These are phyloP conservation scores for Myxozyma nipponensis DNA, from an alignment of 805 yeast genomes.

Conservation along the genomic window DNA sequence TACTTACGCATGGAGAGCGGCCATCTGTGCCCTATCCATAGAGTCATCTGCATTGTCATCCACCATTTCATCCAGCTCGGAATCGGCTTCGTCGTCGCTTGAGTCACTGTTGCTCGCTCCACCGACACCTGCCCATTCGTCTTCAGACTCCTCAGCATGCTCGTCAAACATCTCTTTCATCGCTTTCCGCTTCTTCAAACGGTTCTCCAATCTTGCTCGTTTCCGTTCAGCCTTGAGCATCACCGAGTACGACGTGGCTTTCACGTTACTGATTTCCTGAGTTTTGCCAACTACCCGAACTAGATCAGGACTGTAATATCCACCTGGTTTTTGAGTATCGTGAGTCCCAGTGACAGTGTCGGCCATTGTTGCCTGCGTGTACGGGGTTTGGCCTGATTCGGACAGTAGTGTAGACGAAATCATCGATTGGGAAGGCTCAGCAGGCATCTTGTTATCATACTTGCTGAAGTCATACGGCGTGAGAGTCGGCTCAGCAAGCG, in stretches of 20 bases:
- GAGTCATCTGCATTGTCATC: constrained; percentile 58
- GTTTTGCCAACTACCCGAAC: background rate
- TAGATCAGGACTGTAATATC: constrained; percentile 3
- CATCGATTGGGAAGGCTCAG: background rate
- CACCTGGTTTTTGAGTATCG: background rate
- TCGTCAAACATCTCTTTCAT: constrained; percentile 65
- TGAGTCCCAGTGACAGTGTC: background rate
- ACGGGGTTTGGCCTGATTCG: background rate
- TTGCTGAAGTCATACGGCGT: background rate
- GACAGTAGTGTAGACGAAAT: background rate
- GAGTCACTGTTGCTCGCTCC: constrained; percentile 60
- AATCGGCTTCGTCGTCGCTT: constrained; percentile 54
- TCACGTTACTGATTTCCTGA: background rate
- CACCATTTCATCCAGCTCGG: constrained; percentile 74
- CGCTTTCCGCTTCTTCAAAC: constrained; percentile 43
- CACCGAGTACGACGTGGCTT: constrained; percentile 5
- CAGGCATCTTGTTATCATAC: background rate
- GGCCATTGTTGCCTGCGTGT: background rate
- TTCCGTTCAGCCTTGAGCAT: constrained; percentile 4
- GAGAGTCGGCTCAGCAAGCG: background rate
- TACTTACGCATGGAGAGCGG: constrained; percentile 47
- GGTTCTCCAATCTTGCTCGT: constrained; percentile 15
- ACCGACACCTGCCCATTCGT: constrained; percentile 81
- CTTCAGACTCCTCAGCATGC: constrained; percentile 86
- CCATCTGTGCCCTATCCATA: constrained; percentile 46